phyloP scores from a whole-genome alignment of 1,139 yeast species.

The Taphrina wiesneri region DNA sequence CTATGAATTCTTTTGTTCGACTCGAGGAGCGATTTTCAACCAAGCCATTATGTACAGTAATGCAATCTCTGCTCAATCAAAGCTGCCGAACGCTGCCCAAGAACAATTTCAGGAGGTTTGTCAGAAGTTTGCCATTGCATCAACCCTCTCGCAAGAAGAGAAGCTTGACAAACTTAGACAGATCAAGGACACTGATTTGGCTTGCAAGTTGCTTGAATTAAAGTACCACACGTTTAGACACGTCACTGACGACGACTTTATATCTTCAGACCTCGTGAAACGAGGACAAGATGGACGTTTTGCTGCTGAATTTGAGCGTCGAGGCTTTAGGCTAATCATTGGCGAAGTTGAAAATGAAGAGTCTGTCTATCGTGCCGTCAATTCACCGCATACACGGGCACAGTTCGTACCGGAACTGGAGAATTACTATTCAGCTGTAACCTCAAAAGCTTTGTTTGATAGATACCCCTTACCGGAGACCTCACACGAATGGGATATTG shows the following conservation, averaged over 20 bases:
- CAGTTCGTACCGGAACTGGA: constrained; percentile 55
- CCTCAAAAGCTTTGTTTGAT: constrained; percentile 44
- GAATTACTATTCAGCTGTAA: constrained; percentile 47
- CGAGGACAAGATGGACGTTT: constrained; percentile 48
- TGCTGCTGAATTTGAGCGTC: constrained; percentile 43
- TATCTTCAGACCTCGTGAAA: constrained; percentile 43
- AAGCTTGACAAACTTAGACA: constrained; percentile 42
- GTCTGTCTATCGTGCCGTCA: constrained; percentile 45
- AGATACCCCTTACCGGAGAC: constrained; percentile 43
- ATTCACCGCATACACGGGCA: constrained; percentile 60
- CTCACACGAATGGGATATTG: constrained; percentile 33
- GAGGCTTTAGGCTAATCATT: constrained; percentile 44
- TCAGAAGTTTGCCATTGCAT: constrained; percentile 39
- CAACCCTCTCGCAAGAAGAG: constrained; percentile 34
- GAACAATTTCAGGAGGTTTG: constrained; percentile 48
- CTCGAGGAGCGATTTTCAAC: constrained; percentile 47
- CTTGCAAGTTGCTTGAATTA: constrained; percentile 44
- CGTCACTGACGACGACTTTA: constrained; percentile 48
- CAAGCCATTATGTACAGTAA: constrained; percentile 48
- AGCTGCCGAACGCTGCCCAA: constrained; percentile 46
- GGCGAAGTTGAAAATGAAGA: constrained; percentile 51
- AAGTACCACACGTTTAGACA: constrained; percentile 49
- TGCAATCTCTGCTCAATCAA: constrained; percentile 48
- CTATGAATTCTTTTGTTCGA: constrained; percentile 48
- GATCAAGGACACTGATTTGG: constrained; percentile 42